Base-by-base conservation (phyloP, 2,329 filamentous ascomycete genomes). In the Orbilia quercus region DNA sequence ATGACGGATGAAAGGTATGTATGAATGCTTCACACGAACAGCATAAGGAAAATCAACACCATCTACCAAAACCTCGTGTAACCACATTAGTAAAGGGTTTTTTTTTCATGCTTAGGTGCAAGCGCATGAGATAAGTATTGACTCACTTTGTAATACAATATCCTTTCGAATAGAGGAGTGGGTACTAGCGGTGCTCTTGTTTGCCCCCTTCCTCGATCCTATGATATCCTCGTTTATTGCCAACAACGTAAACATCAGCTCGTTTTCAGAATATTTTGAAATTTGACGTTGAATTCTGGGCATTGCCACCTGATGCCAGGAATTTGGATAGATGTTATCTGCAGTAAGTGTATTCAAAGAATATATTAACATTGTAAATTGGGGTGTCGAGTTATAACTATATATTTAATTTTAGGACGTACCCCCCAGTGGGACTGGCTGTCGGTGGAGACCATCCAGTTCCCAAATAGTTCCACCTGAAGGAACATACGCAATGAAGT, bases 401-500 rank as follows among this genome's bases (percentile, higher is more conserved):
- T 4, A 31, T 31, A 62, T 48, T 14, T 58, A 25, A n/a, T 58
- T 75, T 74, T 64, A 79, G 81, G 23, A 18, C n/a, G 3, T 48
- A 72, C 66, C 59, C 14, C 89, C 89, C 64, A 92, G 82, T 64
- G 84, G 85, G 34, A 87, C 85, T 1, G 92, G 94, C 75, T 88
- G 87, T 44, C 83, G 83, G 79, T 93, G 88, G 20, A 97, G 83
- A 2, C 94, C 94, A 80, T 98, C 94, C 3, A 98, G 87, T 79
- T 93, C 91, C 92, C 92, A 97, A 12, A 96, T 86, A 64, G 87
- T 83, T 1, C 87, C 88, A n/a, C 85, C 84, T 12, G 88, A 85
- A 1, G 91, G 91, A 28, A 97, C 88, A 78, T 94, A 96, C 5
- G 92, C 93, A 75, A 96, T 90, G 80, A 95, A 98, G 79, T 98